Conservation (phyloP, 345 rosid genomes). For the Stellera chamaejasme region DNA sequence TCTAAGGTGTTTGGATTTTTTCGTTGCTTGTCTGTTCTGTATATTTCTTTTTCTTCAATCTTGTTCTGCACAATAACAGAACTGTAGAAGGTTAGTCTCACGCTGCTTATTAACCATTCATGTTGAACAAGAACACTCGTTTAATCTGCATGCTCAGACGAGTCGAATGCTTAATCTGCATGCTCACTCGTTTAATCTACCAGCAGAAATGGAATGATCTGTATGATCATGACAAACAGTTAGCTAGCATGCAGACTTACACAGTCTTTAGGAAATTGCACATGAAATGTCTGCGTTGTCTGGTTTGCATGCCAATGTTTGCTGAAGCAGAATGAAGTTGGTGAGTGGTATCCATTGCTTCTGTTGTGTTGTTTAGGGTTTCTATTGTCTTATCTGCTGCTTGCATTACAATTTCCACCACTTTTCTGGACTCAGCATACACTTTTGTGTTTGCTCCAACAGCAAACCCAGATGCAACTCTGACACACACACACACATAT, state of each 20-base stretch:
- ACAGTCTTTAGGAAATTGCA: conserved; percentile 41
- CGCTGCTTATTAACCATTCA: not conserved
- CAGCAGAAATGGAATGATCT: no score
- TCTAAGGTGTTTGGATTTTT: conserved; percentile 13
- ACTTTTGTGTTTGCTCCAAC: conserved; percentile 50
- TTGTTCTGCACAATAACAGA: conserved; percentile 31
- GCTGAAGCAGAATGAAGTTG: conserved; percentile 34
- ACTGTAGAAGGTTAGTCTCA: conserved; percentile 34
- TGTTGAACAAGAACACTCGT: not conserved
- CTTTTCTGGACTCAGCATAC: conserved; percentile 32
- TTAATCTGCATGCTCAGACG: not conserved
- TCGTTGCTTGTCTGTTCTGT: conserved; percentile 25
- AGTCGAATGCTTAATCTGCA: no score
- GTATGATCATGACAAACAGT: not conserved
- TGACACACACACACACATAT: conserved; percentile 21
- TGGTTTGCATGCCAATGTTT: conserved; percentile 33
- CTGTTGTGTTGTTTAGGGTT: conserved; percentile 44
- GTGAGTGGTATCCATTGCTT: conserved; percentile 48
- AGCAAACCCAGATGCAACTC: conserved; percentile 49
- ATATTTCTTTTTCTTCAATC: conserved; percentile 24
- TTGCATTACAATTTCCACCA: conserved; percentile 39
- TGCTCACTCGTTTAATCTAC: no score
- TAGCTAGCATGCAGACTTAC: conserved; percentile 18
- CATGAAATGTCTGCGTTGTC: conserved; percentile 41
- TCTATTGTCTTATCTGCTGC: conserved; percentile 49